Percentiles rank a stretch among this genome's conserved stretches.
phyloP scores from a whole-genome alignment of 2,329 filamentous ascomycete genomes.

The Penicillium janthinellum region DNA sequence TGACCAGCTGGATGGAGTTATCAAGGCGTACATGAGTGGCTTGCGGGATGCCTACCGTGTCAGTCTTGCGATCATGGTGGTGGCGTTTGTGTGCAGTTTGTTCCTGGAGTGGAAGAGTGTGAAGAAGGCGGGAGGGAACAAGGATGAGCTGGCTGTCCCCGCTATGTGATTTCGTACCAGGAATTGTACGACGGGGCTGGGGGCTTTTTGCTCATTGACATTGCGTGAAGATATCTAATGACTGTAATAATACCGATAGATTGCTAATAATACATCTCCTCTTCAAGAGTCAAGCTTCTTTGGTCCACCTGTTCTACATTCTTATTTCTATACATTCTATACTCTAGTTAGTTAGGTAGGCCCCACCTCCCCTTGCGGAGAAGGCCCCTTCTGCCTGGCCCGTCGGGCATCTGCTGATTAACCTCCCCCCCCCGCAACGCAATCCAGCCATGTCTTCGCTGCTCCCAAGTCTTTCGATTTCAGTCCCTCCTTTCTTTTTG shows the following conservation, averaged over 20 bases:
- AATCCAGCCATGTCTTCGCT: no score
- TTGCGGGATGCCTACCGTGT: conserved; percentile 25
- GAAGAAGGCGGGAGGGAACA: conserved; percentile 19
- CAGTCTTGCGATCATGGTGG: conserved; percentile 23
- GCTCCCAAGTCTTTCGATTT: no score
- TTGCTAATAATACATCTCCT: conserved; percentile 2
- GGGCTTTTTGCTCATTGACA: background rate
- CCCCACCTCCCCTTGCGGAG: no score
- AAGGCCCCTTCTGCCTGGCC: no score
- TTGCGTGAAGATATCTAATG: background rate
- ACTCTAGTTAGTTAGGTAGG: no score
- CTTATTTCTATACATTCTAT: no score
- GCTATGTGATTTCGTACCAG: conserved; percentile 5
- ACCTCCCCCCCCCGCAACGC: no score
- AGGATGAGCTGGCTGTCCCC: conserved; percentile 13
- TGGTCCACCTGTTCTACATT: no score
- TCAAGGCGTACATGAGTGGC: conserved; percentile 25
- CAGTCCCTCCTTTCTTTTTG: no score
- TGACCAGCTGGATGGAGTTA: conserved; percentile 21
- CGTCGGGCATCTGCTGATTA: no score
- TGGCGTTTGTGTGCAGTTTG: conserved; percentile 21
- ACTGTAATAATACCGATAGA: background rate
- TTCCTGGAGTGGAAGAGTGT: conserved; percentile 31
- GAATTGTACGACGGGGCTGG: background rate
- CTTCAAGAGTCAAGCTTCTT: background rate